Evolutionary conservation across 257 asterid genomes (phyloP), one percentile per base, ranked within the genome.

Genomic region (Solanum sejunctum): DNA sequence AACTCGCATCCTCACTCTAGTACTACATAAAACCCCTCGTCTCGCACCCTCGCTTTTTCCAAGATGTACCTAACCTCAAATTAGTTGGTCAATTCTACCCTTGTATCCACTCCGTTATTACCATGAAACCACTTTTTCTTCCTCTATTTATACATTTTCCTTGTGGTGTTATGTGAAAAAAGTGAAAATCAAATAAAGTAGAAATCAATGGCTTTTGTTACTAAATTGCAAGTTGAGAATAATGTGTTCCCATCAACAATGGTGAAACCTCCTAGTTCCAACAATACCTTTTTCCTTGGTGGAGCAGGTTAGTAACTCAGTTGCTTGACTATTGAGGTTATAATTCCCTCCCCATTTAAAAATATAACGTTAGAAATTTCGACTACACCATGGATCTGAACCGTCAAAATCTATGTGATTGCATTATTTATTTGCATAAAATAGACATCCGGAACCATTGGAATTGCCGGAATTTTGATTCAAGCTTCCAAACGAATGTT

Each of bases 241-340:
- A 47, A 17, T 45, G 90, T 89, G 39, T 96, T 96, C 67, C 93
- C 97, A 73, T 80, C 97, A 43, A 67, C 91, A 26, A 8, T 75
- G 1, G 93, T 85, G 28, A 93, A 87, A 86, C 93, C 98, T 4
- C 96, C 98, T 57, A 95, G 89, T 81, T 90, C 95, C 51, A 28
- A 60, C 21, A 89, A 88, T 23, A 58, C 93, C 16, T 79, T 95
- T 36, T 90, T 95, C 86, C 99, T 96, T 84, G 98, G 92, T 60
- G 99, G 99, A 79, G 99, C 97, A 88, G 99, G 99, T 95, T 60
- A n/a, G 3, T 60, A 10, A n/a, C 32, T 60, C 32, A 4, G 3
- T 60, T 60, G 15, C 5, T 21, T 21, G 16, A 60, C 8, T 21
- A 60, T 8, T 10, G 5, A 5, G 5, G 21, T 2, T 21, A 3